Conservation (phyloP, 164 flowering plant species). For the Echeveria elegans region DNA sequence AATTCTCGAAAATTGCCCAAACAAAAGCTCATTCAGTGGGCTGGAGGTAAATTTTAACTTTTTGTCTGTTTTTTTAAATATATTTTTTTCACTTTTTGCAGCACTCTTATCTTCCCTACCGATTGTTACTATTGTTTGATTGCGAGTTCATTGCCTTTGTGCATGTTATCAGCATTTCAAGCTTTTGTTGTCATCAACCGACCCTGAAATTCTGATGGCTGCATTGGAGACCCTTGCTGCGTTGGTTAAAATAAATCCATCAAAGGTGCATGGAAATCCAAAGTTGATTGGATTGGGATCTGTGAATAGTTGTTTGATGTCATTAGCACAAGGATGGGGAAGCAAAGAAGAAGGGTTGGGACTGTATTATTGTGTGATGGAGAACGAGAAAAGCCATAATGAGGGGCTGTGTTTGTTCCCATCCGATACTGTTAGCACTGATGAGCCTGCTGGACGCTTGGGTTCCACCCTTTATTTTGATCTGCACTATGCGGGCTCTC, state of each 20-base stretch:
- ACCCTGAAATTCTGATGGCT: conserved; percentile 83
- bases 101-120: background rate
- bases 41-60: conserved; percentile 55
- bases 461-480: conserved; percentile 94
- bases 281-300: conserved; percentile 85
- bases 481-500: conserved; percentile 39
- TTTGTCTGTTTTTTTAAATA: background rate
- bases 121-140: background rate
- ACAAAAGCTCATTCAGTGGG: conserved; percentile 82
- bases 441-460: conserved; percentile 52
- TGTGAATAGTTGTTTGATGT: conserved; percentile 66
- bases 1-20: conserved; percentile 87
- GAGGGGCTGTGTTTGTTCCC: conserved; percentile 65
- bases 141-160: conserved; percentile 11
- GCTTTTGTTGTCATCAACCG: conserved; percentile 82
- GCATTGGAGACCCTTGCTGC: conserved; percentile 84
- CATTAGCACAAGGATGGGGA: conserved; percentile 99
- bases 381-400: conserved; percentile 66
- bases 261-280: conserved; percentile 85
- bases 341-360: conserved; percentile 99
- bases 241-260: conserved; percentile 81
- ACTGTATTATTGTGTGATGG: conserved; percentile 67
- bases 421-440: conserved; percentile 48
- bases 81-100: background rate
- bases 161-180: conserved; percentile 75